phyloP scores from a whole-genome alignment of 2,329 filamentous ascomycete genomes.

The Microthyrium microscopicum region DNA sequence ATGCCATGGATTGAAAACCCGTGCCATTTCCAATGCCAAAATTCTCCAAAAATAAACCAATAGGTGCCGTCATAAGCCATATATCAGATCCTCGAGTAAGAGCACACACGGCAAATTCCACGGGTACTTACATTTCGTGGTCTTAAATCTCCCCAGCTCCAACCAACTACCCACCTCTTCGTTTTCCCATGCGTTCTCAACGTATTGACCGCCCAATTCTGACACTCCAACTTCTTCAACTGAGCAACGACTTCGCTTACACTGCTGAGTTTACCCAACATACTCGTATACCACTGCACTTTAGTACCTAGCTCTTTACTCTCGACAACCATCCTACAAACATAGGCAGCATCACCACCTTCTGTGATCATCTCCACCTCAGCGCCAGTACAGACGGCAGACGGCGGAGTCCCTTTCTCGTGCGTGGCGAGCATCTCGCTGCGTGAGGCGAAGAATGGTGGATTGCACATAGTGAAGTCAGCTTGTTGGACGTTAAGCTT shows the following conservation, averaged over 20 bases:
- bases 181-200: slow-evolving; percentile 67
- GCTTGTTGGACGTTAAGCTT: slow-evolving; percentile 37
- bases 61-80: slow-evolving; percentile 13
- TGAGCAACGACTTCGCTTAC: slow-evolving; percentile 44
- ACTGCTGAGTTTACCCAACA: slow-evolving; percentile 70
- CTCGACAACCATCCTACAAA: slow-evolving; percentile 52
- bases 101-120: slow-evolving; percentile 9
- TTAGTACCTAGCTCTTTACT: slow-evolving; percentile 39
- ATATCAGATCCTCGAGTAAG: slow-evolving; percentile 6
- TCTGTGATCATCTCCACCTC: slow-evolving; percentile 69
- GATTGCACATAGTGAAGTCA: slow-evolving; percentile 86
- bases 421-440: slow-evolving; percentile 47
- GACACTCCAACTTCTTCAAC: slow-evolving; percentile 37
- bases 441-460: slow-evolving; percentile 74
- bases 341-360: slow-evolving; percentile 66
- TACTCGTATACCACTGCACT: slow-evolving; percentile 77
- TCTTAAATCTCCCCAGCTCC: slow-evolving; percentile 59
- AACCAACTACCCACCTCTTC: slow-evolving; percentile 71
- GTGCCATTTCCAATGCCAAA: too few species aligned
- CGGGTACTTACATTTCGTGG: slow-evolving; percentile 35
- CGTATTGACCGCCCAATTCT: slow-evolving; percentile 69
- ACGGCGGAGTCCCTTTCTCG: slow-evolving; percentile 50
- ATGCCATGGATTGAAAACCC: too few species aligned
- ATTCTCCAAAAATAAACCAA: neutral
- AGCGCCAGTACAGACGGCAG: slow-evolving; percentile 60